phyloP scores from a whole-genome alignment of 345 rosid species.

The Salix udensis region DNA sequence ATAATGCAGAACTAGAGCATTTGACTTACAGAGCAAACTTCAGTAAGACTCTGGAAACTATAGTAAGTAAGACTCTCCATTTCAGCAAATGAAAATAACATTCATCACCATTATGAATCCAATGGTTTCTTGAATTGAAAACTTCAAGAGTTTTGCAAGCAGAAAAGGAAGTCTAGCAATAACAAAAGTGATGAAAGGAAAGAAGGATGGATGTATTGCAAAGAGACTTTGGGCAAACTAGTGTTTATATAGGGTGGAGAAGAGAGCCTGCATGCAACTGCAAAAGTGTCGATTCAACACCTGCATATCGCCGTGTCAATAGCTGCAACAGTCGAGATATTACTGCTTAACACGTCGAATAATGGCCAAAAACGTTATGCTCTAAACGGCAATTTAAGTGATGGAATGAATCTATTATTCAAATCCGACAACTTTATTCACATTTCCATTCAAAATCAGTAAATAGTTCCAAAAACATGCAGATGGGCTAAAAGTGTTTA shows the following conservation, averaged over 20 bases:
- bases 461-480: too few species aligned
- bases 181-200: not conserved
- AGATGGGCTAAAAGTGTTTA: not conserved
- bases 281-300: not conserved
- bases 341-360: not conserved
- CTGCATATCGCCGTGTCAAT: not conserved
- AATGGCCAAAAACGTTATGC: not conserved
- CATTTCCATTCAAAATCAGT: too few species aligned
- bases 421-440: too few species aligned
- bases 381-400: not conserved
- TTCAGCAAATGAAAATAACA: not conserved
- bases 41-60: not conserved
- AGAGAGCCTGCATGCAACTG: constrained; percentile 3
- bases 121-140: not conserved
- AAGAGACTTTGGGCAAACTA: not conserved
- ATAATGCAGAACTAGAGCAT: not conserved
- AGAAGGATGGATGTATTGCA: not conserved
- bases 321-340: not conserved
- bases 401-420: too few species aligned
- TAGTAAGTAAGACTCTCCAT: not conserved
- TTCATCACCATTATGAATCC: not conserved
- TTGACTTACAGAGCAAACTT: not conserved
- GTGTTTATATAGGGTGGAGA: not conserved
- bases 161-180: not conserved
- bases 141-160: not conserved